Base-by-base conservation (phyloP, 345 rosid genomes). In the Camelina sativa region DNA sequence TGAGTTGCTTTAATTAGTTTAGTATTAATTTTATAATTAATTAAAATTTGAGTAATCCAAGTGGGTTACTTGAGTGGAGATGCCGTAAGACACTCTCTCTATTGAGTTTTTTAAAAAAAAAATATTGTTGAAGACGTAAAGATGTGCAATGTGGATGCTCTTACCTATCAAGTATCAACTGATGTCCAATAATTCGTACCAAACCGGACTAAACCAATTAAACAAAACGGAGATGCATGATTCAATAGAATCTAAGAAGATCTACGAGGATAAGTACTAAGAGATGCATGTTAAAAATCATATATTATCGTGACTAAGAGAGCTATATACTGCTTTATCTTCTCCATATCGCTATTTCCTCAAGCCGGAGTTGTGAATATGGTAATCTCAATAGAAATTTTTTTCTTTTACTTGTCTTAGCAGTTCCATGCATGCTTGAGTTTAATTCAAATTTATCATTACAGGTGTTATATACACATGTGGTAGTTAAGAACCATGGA, bases 401-500 rank as follows among this genome's bases (percentile, higher is more conserved):
- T 11, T 38, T 38, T 9, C 12, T 10, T 38, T 9, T 9, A 53
- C 16, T 46, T 46, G 51, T 46, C 4, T 46, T 2, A 46, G 10
- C 20, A 46, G 4, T 38, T 38, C 41, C 41, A 38, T 43, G 16
- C 41, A 38, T 43, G 16, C 16, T 43, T 43, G 16, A 22, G 10
- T 54, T 54, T 54, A 54, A 54, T 8, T 10, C 17, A 4, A 25
- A 54, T 7, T 25, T 23, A 25, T 54, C 10, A 54, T 6, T 15
- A 6, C 59, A 54, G 59, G 59, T 54, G 6, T 3, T 10, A 28
- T 28, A 3, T 13, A 38, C 11, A 10, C 41, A 38, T 10, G 2
- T 25, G 59, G 76, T 88, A 55, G 86, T 86, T 17, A 86, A 86
- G 38, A 62, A 88, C 23, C 56, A 63, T 46, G 89, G 82, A 69